Percentiles rank a stretch among this genome's conserved stretches.
phyloP scores from a whole-genome alignment of 805 yeast species.

The Sporopachydermia lactativora region DNA sequence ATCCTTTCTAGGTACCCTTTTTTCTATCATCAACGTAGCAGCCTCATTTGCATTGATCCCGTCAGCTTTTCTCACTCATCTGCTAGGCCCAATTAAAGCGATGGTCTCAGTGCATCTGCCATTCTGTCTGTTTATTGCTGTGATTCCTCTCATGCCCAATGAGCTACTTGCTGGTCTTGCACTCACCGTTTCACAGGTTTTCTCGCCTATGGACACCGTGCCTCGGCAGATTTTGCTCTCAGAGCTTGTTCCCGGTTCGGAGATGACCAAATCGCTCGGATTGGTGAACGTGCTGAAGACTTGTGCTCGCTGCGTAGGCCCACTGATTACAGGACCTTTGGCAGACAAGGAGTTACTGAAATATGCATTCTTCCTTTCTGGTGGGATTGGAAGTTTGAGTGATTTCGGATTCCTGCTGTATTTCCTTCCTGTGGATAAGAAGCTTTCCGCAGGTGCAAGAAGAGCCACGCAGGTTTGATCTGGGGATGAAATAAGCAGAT shows the following conservation, averaged over 20 bases:
- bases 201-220: slow-evolving; percentile 80
- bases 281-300: slow-evolving; percentile 79
- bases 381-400: slow-evolving; percentile 1
- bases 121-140: slow-evolving; percentile 47
- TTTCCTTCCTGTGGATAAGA: not conserved
- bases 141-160: slow-evolving; percentile 33
- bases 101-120: slow-evolving; percentile 67
- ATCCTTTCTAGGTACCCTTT: slow-evolving; percentile 47
- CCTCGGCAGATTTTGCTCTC: slow-evolving; percentile 77
- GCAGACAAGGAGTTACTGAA: slow-evolving; percentile 28
- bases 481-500: no score
- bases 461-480: no score
- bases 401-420: not conserved
- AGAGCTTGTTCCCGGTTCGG: slow-evolving; percentile 44
- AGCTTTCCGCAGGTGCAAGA: no score
- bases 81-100: slow-evolving; percentile 67
- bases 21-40: slow-evolving; percentile 46
- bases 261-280: slow-evolving; percentile 69
- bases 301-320: slow-evolving; percentile 72
- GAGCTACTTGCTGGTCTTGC: slow-evolving; percentile 33
- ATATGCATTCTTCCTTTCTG: not conserved
- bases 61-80: slow-evolving; percentile 54
- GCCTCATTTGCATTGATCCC: slow-evolving; percentile 63
- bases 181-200: slow-evolving; percentile 41
- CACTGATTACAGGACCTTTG: slow-evolving; percentile 60